These are phyloP conservation scores for Fraxinus excelsior DNA, from an alignment of 257 asterid genomes.

Conservation along the genomic window DNA sequence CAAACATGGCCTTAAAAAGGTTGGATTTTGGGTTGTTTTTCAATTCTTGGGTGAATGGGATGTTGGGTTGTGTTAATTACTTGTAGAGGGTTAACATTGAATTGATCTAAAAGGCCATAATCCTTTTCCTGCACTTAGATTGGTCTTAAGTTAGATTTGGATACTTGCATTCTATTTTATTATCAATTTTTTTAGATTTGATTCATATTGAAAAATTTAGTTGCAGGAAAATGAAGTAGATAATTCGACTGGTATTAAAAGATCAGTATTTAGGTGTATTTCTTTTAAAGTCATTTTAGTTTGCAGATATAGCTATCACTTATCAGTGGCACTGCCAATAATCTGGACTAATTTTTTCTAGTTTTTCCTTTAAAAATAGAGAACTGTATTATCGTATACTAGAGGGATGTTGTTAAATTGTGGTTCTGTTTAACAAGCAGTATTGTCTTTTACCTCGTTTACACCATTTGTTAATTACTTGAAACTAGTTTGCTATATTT, in stretches of 20 bases:
- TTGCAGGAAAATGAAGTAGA: not conserved
- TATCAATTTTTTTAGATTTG: not conserved
- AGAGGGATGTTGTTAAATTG: not conserved
- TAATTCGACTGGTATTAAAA: not conserved
- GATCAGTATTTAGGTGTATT: not conserved
- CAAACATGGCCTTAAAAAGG: not conserved
- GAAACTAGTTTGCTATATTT: not conserved
- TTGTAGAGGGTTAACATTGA: conserved; percentile 5
- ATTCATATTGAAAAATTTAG: not conserved
- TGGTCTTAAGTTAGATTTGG: conserved; percentile 7
- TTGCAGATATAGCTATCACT: not conserved
- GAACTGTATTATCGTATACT: not conserved
- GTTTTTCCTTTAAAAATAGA: not conserved
- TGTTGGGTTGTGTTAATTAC: not conserved
- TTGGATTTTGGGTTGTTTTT: not conserved
- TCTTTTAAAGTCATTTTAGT: not conserved
- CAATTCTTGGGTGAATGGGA: not conserved
- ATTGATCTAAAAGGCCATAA: conserved; percentile 1
- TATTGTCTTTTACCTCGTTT: not conserved
- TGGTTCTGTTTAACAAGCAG: not conserved
- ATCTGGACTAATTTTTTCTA: no score
- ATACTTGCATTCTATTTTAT: not conserved
- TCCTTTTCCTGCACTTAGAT: conserved; percentile 6
- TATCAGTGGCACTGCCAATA: no score
- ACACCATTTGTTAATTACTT: not conserved